Base-by-base conservation (phyloP, 192 early-diverging fungal species). In the Backusella psychrophila region DNA sequence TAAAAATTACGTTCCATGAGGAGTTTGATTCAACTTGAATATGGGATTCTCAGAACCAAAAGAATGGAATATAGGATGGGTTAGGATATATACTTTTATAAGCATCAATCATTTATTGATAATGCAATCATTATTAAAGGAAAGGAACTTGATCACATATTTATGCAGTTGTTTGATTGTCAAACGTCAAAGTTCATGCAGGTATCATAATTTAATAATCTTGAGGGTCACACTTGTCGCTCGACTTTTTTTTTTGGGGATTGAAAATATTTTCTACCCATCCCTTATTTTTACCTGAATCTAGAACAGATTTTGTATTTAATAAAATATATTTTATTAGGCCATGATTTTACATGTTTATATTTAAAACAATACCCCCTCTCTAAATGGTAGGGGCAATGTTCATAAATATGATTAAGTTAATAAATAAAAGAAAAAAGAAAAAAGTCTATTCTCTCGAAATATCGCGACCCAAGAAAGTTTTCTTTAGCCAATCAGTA, bases 401-500 rank as follows among this genome's bases (percentile, higher is more conserved):
- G 17, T 12, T 69, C 12, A 38, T 69, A 39, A 23, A 38, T 69
- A 38, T 38, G 21, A 41, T 36, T 33, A 3, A 33, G 9, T 21
- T 36, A 69, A 36, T 21, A 69, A 36, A 69, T 38, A 69, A 36
- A 69, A 21, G n/a, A n/a, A n/a, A 68, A 36, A 19, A 68, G n/a
- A 19, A 38, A n/a, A 36, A 36, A 26, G 17, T 41, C 36, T 91
- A 98, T 87, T 98, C 97, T 83, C 96, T 87, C 63, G 88, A 88
- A 76, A 98, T 95, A 81, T 98, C 96, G 53, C 96, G 93, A 35
- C 97, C 97, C 87, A 97, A 97, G 34, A 93, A 76, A 53, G 85
- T 93, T 77, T 93, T 92, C 86, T 97, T 98, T 78, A 90, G 81
- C 96, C 97, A 98, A 84, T 98, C 97, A 46, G 91, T 92, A 1